These are phyloP conservation scores for Dactylella cylindrospora DNA, from an alignment of 2,329 filamentous ascomycete genomes.

Conservation along the genomic window DNA sequence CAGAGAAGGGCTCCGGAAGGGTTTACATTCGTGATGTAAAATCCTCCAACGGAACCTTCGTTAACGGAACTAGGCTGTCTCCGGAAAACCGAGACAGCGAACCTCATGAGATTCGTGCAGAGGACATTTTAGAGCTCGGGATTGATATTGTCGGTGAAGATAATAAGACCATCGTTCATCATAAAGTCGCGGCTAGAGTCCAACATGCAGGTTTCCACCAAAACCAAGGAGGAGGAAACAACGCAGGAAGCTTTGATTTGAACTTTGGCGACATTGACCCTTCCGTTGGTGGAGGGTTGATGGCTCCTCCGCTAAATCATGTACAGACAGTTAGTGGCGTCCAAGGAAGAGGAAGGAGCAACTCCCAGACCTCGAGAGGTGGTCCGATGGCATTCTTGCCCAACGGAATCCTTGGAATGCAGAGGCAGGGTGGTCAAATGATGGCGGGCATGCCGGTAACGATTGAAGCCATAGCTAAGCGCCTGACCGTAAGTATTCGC, in stretches of 20 bases:
- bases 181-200: conserved; percentile 95
- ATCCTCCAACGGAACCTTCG: conserved; percentile 97
- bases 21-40: conserved; percentile 97
- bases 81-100: conserved; percentile 95
- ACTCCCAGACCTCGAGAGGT: conserved; percentile 58
- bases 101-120: conserved; percentile 85
- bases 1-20: conserved; percentile 72
- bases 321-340: conserved; percentile 64
- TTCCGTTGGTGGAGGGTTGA: conserved; percentile 58
- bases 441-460: conserved; percentile 79
- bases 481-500: conserved; percentile 67
- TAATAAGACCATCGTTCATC: conserved; percentile 96
- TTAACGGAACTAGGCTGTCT: conserved; percentile 86
- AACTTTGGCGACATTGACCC: conserved; percentile 91
- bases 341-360: conserved; percentile 57
- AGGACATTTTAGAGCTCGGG: conserved; percentile 88
- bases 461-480: conserved; percentile 91
- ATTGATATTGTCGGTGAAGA: conserved; percentile 99
- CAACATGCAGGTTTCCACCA: conserved; percentile 83
- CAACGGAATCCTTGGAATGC: conserved; percentile 58
- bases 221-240: conserved; percentile 56
- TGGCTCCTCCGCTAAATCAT: conserved; percentile 62
- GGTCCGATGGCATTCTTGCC: conserved; percentile 51
- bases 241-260: conserved; percentile 78
- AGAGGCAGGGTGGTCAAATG: conserved; percentile 68